Conservation (phyloP, 306 rosid species). For the Malus orientalis region DNA sequence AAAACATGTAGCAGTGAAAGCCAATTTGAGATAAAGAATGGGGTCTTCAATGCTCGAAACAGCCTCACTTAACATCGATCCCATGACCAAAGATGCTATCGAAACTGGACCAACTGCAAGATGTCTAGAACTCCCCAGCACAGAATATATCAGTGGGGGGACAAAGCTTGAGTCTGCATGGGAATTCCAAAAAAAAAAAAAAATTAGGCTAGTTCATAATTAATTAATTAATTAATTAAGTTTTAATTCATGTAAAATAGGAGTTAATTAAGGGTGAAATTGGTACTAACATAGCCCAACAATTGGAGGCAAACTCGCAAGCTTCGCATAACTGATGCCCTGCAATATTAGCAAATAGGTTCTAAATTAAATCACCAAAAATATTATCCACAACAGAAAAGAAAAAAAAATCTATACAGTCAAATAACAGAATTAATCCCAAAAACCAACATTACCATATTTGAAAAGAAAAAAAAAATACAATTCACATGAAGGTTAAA, state of each 20-base stretch:
- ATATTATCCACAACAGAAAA: background rate
- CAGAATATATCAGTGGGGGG: slow-evolving; percentile 78
- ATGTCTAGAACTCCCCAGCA: slow-evolving; percentile 92
- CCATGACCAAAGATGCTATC: slow-evolving; percentile 95
- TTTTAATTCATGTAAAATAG: background rate
- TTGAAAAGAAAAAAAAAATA: background rate
- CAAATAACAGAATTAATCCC: background rate
- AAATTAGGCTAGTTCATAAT: background rate
- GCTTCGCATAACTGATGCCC: slow-evolving; percentile 99
- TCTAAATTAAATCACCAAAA: background rate
- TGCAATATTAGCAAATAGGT: slow-evolving; percentile 21
- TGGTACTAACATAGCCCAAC: slow-evolving; percentile 75
- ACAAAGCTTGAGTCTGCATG: slow-evolving; percentile 97
- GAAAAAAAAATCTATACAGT: too few relatives aligned
- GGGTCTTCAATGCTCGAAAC: slow-evolving; percentile 61
- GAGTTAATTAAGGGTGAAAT: background rate
- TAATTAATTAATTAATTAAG: background rate
- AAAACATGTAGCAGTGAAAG: slow-evolving; percentile 87
- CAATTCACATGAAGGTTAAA: background rate
- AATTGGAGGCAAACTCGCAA: slow-evolving; percentile 94
- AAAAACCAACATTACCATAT: background rate
- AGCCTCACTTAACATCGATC: slow-evolving; percentile 78
- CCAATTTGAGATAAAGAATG: slow-evolving; percentile 74
- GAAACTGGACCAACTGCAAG: slow-evolving; percentile 97
- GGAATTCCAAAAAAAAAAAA: background rate